phyloP scores from a whole-genome alignment of 352 stramenopile species.

The Phytopythium cucurbitacearum region DNA sequence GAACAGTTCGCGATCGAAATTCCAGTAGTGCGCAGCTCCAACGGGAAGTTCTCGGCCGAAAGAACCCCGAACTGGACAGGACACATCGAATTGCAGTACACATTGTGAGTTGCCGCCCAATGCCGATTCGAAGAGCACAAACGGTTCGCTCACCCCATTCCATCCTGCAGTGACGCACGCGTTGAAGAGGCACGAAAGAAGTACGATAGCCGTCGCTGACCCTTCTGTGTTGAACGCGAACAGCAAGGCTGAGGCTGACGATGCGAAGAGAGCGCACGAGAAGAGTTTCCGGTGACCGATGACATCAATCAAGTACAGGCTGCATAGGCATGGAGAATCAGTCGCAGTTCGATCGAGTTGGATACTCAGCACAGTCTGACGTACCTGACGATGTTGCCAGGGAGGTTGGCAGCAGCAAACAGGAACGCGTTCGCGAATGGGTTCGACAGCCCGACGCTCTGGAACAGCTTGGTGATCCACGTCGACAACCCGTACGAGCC shows the following conservation, averaged over 20 bases:
- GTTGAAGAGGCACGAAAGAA: conserved; percentile 90
- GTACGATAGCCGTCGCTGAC: conserved; percentile 70
- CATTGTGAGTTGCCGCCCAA: too few species aligned
- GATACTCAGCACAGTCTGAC: background rate
- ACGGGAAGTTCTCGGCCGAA: conserved; percentile 86
- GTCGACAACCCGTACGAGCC: conserved; percentile 91
- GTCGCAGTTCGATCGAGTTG: background rate
- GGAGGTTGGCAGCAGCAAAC: conserved; percentile 89
- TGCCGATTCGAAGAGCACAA: too few species aligned
- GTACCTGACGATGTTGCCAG: conserved; percentile 86
- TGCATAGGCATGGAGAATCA: conserved; percentile 9
- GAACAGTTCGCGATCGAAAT: conserved; percentile 89
- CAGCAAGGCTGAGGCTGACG: conserved; percentile 54
- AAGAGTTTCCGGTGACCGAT: conserved; percentile 69
- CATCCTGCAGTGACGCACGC: conserved; percentile 86
- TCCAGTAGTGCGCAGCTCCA: conserved; percentile 83
- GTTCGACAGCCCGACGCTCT: conserved; percentile 80
- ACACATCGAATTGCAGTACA: too few species aligned
- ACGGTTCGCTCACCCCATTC: conserved; percentile 67
- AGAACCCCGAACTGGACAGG: conserved; percentile 79
- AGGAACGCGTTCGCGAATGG: conserved; percentile 92
- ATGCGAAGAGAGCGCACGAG: conserved; percentile 60
- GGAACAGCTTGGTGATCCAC: conserved; percentile 94
- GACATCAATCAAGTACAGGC: conserved; percentile 67
- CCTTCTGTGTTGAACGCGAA: conserved; percentile 79